Base-by-base conservation (phyloP, 331 rosid species). In the Dryas integrifolia region DNA sequence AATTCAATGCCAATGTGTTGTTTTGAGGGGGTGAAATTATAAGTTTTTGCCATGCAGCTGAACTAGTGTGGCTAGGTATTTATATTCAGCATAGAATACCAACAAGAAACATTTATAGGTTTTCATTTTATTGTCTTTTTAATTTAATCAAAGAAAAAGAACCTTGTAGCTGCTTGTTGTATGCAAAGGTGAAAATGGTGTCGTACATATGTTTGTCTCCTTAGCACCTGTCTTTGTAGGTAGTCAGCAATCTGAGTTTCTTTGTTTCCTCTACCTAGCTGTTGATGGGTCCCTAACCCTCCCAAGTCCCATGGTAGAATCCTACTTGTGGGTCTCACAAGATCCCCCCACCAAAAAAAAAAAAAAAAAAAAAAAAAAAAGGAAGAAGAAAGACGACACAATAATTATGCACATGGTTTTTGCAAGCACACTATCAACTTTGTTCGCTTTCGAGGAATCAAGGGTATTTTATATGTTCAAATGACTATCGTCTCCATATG, bases 181-280 rank as follows among this genome's bases (percentile, higher is more conserved):
- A 61, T 69, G 72, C n/a, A 16, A 13, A 70, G 69, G 52, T 41
- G 50, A 55, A 62, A 62, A 62, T 6, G 64, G 62, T 52, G 6
- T 3, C 46, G 12, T 41, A 8, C 46, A 21, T 41, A 14, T 70
- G 18, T 39, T 24, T 24, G 15, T 5, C 11, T 30, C 14, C 48
- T 8, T 39, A 14, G 26, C 15, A 12, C 67, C 48, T 39, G 3
- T 15, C 5, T 14, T 13, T 14, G 24, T 61, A 35, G 44, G 38
- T 12, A 59, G 65, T 58, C 64, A 10, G 3, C 15, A 38, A 30
- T 58, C 64, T 30, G 16, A 16, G 46, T 67, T 62, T 8, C 13
- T 61, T 61, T 50, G n/a, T 50, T 50, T 13, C 5, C 13, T 50
- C 18, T 30, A 30, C 35, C 3, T 30, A 30, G 35, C 3, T 30